Evolutionary conservation across 805 yeast genomes (phyloP).

Genomic region (Myxozyma neotropica): DNA sequence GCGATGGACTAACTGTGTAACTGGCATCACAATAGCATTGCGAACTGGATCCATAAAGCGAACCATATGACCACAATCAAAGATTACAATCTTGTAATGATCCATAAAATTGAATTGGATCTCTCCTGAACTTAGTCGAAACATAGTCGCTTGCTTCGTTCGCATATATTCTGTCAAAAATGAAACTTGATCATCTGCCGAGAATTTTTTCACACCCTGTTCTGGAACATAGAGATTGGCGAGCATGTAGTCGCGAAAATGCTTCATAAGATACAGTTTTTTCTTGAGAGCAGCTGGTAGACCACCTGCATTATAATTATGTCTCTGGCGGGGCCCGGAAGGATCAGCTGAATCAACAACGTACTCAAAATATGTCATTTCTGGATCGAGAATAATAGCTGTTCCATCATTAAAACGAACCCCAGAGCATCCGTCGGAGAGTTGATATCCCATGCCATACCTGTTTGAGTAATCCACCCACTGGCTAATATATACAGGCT

Average conservation of each 20-base stretch:
- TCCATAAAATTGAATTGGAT: conserved; percentile 95
- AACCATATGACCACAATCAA: conserved; percentile 71
- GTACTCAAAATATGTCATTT: conserved; percentile 36
- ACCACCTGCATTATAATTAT: not conserved
- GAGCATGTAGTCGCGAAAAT: conserved; percentile 89
- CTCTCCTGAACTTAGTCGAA: conserved; percentile 88
- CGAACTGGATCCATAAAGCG: conserved; percentile 67
- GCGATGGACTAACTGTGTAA: conserved; percentile 9
- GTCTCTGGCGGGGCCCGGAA: not conserved
- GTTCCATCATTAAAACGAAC: conserved; percentile 85
- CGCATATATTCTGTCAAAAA: conserved; percentile 83
- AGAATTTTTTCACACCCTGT: conserved; percentile 43
- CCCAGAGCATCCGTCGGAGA: conserved; percentile 87
- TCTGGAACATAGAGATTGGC: conserved; percentile 69
- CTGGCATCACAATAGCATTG: conserved; percentile 37
- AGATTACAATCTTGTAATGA: conserved; percentile 84
- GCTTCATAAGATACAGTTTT: conserved; percentile 81
- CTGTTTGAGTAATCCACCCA: conserved; percentile 98
- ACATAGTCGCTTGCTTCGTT: conserved; percentile 79
- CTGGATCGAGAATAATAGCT: conserved; percentile 65
- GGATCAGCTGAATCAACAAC: conserved; percentile 9
- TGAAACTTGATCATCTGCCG: conserved; percentile 37
- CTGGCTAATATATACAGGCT: conserved; percentile 65
- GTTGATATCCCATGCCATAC: conserved; percentile 92
- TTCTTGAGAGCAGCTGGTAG: conserved; percentile 43